Evolutionary conservation across 169 alveolate genomes (phyloP).

Genomic region (Plasmodium cynomolgi): DNA sequence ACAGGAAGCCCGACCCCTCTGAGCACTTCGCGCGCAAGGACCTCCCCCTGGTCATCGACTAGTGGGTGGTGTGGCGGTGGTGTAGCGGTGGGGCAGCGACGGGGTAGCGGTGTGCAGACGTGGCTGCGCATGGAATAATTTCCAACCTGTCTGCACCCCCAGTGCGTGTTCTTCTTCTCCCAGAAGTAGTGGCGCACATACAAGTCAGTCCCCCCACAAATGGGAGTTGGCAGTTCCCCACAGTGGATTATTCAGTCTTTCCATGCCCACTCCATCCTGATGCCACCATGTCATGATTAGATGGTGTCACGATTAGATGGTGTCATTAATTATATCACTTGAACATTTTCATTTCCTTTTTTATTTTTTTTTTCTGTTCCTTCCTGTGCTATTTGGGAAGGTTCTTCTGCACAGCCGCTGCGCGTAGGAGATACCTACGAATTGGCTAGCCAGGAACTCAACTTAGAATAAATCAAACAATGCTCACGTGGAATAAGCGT

Average conservation of each 20-base stretch:
- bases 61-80: not conserved
- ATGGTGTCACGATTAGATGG: not conserved
- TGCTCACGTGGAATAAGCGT: not conserved
- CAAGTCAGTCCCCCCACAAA: not conserved
- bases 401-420: not conserved
- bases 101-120: not conserved
- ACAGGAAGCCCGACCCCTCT: slow-evolving; percentile 12
- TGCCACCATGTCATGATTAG: not conserved
- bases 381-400: not conserved
- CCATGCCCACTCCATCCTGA: not conserved
- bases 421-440: not conserved
- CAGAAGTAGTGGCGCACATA: not conserved
- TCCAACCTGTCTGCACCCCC: not conserved
- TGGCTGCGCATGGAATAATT: not conserved
- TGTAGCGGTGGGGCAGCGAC: not conserved
- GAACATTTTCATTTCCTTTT: not conserved
- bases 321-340: not conserved
- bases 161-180: not conserved
- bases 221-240: not conserved
- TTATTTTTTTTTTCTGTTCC: not conserved
- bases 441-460: not conserved
- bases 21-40: slow-evolving; percentile 13
- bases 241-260: not conserved
- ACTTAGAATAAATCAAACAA: not conserved
- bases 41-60: slow-evolving; percentile 53